Evolutionary conservation across 1,139 yeast species (phyloP), one percentile per base, ranked within the genome.

Genomic region (Yamadazyma buinensis): DNA sequence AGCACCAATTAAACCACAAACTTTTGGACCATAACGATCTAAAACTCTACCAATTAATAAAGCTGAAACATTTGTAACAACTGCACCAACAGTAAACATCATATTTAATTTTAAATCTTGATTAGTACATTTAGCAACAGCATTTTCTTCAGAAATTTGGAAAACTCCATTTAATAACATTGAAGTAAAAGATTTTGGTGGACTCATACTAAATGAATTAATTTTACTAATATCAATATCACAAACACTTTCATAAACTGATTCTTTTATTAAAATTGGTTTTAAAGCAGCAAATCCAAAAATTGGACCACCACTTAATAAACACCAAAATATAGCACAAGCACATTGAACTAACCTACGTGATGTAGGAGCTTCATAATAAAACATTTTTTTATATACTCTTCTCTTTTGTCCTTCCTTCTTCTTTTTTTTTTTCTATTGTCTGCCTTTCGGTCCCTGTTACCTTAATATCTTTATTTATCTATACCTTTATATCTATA

Each of bases 261-360:
- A 63, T 44, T 67, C 70, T 28, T 49, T 54, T 25, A 67, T 56
- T 26, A 67, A 55, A 14, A 67, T 51, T 7, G 73, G 72, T 37
- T 67, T 66, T 39, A 68, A 57, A n/a, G 74, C 73, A 32, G 74
- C 74, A 51, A 67, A 68, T 15, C 75, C 75, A 43, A 68, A 68
- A 23, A 68, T 65, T 5, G 72, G 69, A 2, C 75, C 75, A 7
- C 71, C 75, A 1, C 73, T 62, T 15, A 68, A 47, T 15, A 67
- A 51, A 38, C 72, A 66, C 73, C 73, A 67, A 33, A 57, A 35
- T 5, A 67, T 61, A 36, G 73, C 72, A 54, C 72, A 61, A 6
- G 44, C 38, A 42, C 60, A 57, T 47, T 59, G 65, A 13, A 44
- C 23, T 5, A 57, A 25, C 23, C 65, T 50, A 28, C 47, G 50